A percentile compares a stretch with the other conserved stretches of the same genome.
These are phyloP conservation scores for Trametes cubensis DNA, from an alignment of 768 basidiomycete species.

Conservation along the genomic window DNA sequence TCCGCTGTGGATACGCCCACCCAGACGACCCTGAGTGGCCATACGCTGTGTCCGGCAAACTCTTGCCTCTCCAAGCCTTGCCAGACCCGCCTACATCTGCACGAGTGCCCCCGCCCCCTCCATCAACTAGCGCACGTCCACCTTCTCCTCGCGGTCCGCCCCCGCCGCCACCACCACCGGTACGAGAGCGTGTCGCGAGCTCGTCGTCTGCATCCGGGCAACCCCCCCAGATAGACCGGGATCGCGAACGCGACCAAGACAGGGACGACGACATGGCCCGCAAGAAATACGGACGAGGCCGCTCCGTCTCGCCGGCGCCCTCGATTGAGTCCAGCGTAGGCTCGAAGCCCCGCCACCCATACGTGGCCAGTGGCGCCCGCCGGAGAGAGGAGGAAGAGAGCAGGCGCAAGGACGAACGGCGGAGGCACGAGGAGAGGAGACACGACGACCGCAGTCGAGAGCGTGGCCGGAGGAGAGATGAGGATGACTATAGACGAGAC, in stretches of 20 bases:
- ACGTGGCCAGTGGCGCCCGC: constrained; percentile 11
- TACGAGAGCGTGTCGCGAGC: constrained; percentile 9
- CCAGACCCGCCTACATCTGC: neutral
- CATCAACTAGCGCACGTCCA: neutral
- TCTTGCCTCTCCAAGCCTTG: neutral
- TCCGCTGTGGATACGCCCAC: constrained; percentile 24
- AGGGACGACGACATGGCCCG: constrained; percentile 2
- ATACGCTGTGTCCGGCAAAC: neutral
- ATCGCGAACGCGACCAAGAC: constrained; percentile 1
- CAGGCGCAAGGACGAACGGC: neutral
- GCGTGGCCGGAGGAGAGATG: constrained; percentile 13
- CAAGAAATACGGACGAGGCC: neutral
- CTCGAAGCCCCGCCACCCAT: neutral
- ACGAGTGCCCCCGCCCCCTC: neutral
- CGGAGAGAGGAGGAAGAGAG: constrained; percentile 12
- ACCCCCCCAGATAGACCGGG: neutral
- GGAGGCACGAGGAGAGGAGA: constrained; percentile 2
- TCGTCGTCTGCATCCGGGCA: neutral
- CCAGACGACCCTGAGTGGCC: constrained; percentile 26
- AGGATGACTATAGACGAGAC: constrained; percentile 9
- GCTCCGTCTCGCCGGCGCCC: constrained; percentile 5
- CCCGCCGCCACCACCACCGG: neutral
- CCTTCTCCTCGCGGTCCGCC: constrained; percentile 4
- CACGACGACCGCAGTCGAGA: constrained; percentile 7
- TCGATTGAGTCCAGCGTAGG: constrained; percentile 10